Evolutionary conservation across 2,329 filamentous ascomycete genomes (phyloP).

Genomic region (Pseudohalonectria lignicola): DNA sequence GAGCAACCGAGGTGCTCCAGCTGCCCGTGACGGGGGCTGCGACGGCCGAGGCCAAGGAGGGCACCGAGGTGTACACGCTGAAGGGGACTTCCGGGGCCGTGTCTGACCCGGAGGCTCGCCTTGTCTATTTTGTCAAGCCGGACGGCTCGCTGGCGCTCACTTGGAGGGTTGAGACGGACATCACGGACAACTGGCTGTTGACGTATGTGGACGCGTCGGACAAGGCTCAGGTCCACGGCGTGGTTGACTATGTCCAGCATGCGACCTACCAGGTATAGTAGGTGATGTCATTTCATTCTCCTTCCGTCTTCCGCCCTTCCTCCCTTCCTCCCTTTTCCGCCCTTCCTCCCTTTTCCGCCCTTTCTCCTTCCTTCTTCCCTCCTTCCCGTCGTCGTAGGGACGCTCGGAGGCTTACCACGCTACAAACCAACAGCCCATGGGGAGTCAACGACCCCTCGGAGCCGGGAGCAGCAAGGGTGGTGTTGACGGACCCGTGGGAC

Average conservation of each 20-base stretch:
- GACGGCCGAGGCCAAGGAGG: neutral
- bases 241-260: conserved; percentile 46
- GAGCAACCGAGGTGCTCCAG: conserved; percentile 24
- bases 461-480: conserved; percentile 23
- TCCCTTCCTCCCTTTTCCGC: too few relatives aligned
- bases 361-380: too few relatives aligned
- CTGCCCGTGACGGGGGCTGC: conserved; percentile 26
- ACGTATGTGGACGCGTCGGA: conserved; percentile 42
- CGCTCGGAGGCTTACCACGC: too few relatives aligned
- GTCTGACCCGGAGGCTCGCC: conserved; percentile 40
- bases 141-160: conserved; percentile 35
- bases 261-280: conserved; percentile 46
- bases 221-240: conserved; percentile 35
- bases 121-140: conserved; percentile 41
- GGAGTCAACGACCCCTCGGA: conserved; percentile 41
- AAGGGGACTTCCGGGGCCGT: conserved; percentile 35
- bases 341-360: too few relatives aligned
- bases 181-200: conserved; percentile 45
- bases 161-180: conserved; percentile 49
- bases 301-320: too few relatives aligned
- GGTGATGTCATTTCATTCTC: too few relatives aligned
- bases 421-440: too few relatives aligned
- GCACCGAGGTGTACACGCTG: conserved; percentile 28
- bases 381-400: too few relatives aligned
- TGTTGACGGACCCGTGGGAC: conserved; percentile 38